A percentile compares a stretch with the other conserved stretches of the same genome.
phyloP scores from a whole-genome alignment of 2,329 filamentous ascomycete genomes.

The Chlorencoelia australis region DNA sequence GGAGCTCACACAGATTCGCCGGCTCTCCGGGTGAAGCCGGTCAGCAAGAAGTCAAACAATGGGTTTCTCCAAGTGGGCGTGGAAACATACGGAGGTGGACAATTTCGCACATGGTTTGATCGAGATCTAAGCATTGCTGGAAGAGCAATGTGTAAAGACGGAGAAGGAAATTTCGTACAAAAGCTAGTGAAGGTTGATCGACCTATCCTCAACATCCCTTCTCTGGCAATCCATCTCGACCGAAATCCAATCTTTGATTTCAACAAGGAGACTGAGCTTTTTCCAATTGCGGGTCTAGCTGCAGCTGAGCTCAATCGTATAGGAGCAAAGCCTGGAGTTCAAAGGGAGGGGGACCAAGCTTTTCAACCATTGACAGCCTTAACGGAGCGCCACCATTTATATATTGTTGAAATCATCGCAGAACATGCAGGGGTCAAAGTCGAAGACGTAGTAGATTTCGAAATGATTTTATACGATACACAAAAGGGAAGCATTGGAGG shows the following conservation, averaged over 20 bases:
- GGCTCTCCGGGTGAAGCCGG: slow-evolving; percentile 83
- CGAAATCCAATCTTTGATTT: slow-evolving; percentile 78
- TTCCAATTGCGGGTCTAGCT: slow-evolving; percentile 83
- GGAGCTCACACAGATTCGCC: slow-evolving; percentile 95
- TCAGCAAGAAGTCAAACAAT: slow-evolving; percentile 77
- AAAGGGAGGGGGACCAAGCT: slow-evolving; percentile 31
- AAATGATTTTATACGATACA: slow-evolving; percentile 93
- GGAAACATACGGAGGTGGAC: slow-evolving; percentile 91
- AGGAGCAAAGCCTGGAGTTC: slow-evolving; percentile 35
- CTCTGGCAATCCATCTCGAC: slow-evolving; percentile 87
- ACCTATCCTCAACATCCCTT: slow-evolving; percentile 85
- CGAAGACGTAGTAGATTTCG: slow-evolving; percentile 78
- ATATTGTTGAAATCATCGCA: slow-evolving; percentile 76
- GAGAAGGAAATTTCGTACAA: slow-evolving; percentile 65
- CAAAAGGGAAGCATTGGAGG: slow-evolving; percentile 86
- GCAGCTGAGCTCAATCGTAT: slow-evolving; percentile 80
- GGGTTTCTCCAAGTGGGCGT: slow-evolving; percentile 93
- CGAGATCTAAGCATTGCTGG: slow-evolving; percentile 87
- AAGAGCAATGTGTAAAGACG: slow-evolving; percentile 68
- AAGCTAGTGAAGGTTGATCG: slow-evolving; percentile 84
- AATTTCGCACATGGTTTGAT: slow-evolving; percentile 99
- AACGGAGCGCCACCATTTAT: slow-evolving; percentile 77
- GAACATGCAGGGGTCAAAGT: slow-evolving; percentile 62
- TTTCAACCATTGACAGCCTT: slow-evolving; percentile 71
- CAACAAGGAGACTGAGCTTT: slow-evolving; percentile 94